phyloP scores from a whole-genome alignment of 1,139 yeast species.

The Nakaseomyces sp. region DNA sequence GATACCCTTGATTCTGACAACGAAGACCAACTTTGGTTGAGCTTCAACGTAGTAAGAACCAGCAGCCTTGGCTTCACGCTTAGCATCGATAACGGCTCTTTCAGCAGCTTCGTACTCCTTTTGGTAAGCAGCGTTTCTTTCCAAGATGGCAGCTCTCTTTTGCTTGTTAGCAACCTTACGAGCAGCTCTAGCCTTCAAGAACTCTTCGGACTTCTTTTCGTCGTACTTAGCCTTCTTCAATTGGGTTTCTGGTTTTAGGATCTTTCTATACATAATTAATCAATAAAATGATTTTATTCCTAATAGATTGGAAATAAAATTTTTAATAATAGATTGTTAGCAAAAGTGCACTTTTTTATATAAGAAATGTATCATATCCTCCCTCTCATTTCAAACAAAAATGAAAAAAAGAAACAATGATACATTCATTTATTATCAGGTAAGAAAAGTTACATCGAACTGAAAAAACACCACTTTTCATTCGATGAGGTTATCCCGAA shows the following conservation, averaged over 20 bases:
- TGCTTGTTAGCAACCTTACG: slow-evolving; percentile 80
- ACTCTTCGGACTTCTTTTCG: slow-evolving; percentile 77
- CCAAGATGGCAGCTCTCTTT: slow-evolving; percentile 91
- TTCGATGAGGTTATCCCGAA: slow-evolving; percentile 29
- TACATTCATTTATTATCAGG: too few relatives aligned
- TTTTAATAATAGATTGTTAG: slow-evolving; percentile 13
- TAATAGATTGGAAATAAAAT: neutral
- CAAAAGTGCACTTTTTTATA: slow-evolving; percentile 5
- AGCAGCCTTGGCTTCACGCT: slow-evolving; percentile 93
- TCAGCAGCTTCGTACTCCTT: slow-evolving; percentile 94
- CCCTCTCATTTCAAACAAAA: neutral
- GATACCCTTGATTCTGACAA: slow-evolving; percentile 99
- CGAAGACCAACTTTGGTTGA: slow-evolving; percentile 93
- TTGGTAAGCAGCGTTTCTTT: slow-evolving; percentile 97
- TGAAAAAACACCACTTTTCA: slow-evolving; percentile 32
- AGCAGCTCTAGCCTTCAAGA: slow-evolving; percentile 79
- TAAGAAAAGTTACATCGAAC: slow-evolving; percentile 28
- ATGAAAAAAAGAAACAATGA: neutral
- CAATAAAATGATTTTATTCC: neutral
- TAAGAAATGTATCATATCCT: neutral
- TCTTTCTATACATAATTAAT: slow-evolving; percentile 26
- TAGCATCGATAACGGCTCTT: slow-evolving; percentile 84
- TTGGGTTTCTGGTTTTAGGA: slow-evolving; percentile 80
- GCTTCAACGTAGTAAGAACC: slow-evolving; percentile 97
- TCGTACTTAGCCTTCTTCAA: slow-evolving; percentile 90